phyloP scores from a whole-genome alignment of 2,329 filamentous ascomycete genomes.

The Aspergillus aculeatinus region DNA sequence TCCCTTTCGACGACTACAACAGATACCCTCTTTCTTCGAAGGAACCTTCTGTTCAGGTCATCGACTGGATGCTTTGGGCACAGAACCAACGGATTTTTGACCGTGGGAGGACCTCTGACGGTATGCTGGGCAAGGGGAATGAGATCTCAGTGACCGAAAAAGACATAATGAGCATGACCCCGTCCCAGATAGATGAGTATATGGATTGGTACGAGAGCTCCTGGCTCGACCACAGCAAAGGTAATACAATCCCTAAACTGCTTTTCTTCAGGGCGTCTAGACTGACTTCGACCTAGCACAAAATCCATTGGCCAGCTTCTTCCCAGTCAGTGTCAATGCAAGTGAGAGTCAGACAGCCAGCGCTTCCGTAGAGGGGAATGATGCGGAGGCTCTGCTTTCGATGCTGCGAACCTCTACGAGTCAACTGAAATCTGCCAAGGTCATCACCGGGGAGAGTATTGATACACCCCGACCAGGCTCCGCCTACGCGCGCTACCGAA shows the following conservation, averaged over 20 bases:
- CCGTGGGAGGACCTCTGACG: slow-evolving; percentile 29
- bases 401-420: slow-evolving; percentile 47
- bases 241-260: slow-evolving; percentile 14
- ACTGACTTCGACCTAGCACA: slow-evolving; percentile 16
- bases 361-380: slow-evolving; percentile 14
- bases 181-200: slow-evolving; percentile 68
- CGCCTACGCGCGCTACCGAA: slow-evolving; percentile 51
- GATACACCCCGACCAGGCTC: slow-evolving; percentile 49
- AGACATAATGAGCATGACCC: slow-evolving; percentile 62
- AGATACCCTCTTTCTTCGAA: slow-evolving; percentile 51
- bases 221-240: slow-evolving; percentile 47
- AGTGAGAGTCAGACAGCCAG: slow-evolving; percentile 14
- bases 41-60: slow-evolving; percentile 58
- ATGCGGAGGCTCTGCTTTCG: slow-evolving; percentile 32
- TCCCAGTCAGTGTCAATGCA: slow-evolving; percentile 34
- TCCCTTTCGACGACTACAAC: slow-evolving; percentile 65
- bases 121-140: slow-evolving; percentile 45
- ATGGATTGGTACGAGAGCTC: slow-evolving; percentile 75
- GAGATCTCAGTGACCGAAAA: slow-evolving; percentile 59
- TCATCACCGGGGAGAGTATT: slow-evolving; percentile 38
- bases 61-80: slow-evolving; percentile 75
- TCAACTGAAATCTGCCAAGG: slow-evolving; percentile 39
- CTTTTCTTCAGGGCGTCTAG: background rate
- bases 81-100: slow-evolving; percentile 47
- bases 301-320: slow-evolving; percentile 44